phyloP scores from a whole-genome alignment of 2,329 filamentous ascomycete species.

The Didymella sp. region DNA sequence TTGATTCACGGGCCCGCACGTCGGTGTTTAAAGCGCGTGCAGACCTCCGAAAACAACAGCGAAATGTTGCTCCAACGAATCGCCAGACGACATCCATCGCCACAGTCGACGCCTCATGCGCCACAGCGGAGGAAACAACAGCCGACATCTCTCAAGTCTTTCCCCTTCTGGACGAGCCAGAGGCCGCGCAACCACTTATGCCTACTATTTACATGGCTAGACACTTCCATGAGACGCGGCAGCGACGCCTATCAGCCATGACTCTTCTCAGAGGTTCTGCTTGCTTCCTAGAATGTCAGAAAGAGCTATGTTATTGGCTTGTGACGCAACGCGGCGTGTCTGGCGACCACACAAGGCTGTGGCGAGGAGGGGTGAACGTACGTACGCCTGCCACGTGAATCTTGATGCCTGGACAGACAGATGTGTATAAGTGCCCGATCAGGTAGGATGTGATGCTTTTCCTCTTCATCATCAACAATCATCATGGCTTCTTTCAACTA shows the following conservation, averaged over 20 bases:
- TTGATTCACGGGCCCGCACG: neutral
- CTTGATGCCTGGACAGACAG: slow-evolving; percentile 36
- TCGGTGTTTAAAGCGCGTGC: neutral
- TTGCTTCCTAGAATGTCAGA: slow-evolving; percentile 16
- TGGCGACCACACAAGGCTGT: slow-evolving; percentile 21
- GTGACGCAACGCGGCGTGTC: slow-evolving; percentile 8
- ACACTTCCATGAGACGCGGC: slow-evolving; percentile 27
- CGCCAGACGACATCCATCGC: slow-evolving; percentile 5
- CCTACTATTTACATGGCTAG: slow-evolving; percentile 27
- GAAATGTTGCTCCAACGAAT: neutral
- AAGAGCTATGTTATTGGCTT: slow-evolving; percentile 31
- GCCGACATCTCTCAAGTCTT: slow-evolving; percentile 23
- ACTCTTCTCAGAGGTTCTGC: slow-evolving; percentile 34
- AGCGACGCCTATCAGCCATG: slow-evolving; percentile 27
- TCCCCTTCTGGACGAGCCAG: slow-evolving; percentile 17
- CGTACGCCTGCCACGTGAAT: slow-evolving; percentile 40
- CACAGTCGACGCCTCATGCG: slow-evolving; percentile 27
- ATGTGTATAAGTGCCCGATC: slow-evolving; percentile 36
- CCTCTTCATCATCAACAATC: slow-evolving; percentile 18
- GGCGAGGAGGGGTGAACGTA: slow-evolving; percentile 36
- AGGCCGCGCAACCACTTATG: slow-evolving; percentile 39
- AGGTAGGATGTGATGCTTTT: slow-evolving; percentile 19
- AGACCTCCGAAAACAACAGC: neutral
- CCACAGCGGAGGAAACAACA: slow-evolving; percentile 33
- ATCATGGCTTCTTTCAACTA: slow-evolving; percentile 59